These are phyloP conservation scores for Lipomyces mesembrius DNA, from an alignment of 805 yeast species.

Conservation along the genomic window DNA sequence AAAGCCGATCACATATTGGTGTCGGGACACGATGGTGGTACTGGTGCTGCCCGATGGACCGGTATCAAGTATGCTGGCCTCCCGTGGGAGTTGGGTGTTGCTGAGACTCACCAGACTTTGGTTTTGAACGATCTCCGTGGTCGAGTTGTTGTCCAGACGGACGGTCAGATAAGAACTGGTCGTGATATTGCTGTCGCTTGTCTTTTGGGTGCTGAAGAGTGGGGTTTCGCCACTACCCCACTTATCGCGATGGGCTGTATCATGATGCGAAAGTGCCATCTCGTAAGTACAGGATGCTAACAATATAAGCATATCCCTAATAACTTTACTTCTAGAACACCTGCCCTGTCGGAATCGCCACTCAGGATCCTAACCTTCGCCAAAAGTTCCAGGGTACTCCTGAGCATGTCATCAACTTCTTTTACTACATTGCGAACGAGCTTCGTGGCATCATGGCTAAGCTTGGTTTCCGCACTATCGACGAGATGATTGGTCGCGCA, in stretches of 20 bases:
- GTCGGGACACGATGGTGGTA: slow-evolving; percentile 99
- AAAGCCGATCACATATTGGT: slow-evolving; percentile 95
- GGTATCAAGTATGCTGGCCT: slow-evolving; percentile 96
- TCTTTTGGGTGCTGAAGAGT: slow-evolving; percentile 95
- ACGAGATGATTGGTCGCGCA: slow-evolving; percentile 98
- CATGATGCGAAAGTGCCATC: slow-evolving; percentile 91
- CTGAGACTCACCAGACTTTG: slow-evolving; percentile 96
- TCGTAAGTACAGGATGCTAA: no score
- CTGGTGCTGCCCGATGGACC: slow-evolving; percentile 98
- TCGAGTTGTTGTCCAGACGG: slow-evolving; percentile 94
- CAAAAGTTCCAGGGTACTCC: slow-evolving; percentile 95
- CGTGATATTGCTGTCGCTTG: slow-evolving; percentile 97
- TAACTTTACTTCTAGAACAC: slow-evolving; percentile 58
- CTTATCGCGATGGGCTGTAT: slow-evolving; percentile 97
- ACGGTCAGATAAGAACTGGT: slow-evolving; percentile 96
- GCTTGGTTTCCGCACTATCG: slow-evolving; percentile 91
- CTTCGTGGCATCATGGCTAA: slow-evolving; percentile 91
- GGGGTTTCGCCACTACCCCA: slow-evolving; percentile 98
- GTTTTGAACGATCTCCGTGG: slow-evolving; percentile 96
- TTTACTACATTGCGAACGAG: slow-evolving; percentile 92
- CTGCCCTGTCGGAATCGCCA: slow-evolving; percentile 98
- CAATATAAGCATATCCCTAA: no score
- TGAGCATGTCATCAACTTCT: slow-evolving; percentile 96
- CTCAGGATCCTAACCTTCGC: slow-evolving; percentile 94
- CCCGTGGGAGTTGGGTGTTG: slow-evolving; percentile 98